phyloP scores from a whole-genome alignment of 768 basidiomycete species.

The Tylopilus rubrobrunneus region DNA sequence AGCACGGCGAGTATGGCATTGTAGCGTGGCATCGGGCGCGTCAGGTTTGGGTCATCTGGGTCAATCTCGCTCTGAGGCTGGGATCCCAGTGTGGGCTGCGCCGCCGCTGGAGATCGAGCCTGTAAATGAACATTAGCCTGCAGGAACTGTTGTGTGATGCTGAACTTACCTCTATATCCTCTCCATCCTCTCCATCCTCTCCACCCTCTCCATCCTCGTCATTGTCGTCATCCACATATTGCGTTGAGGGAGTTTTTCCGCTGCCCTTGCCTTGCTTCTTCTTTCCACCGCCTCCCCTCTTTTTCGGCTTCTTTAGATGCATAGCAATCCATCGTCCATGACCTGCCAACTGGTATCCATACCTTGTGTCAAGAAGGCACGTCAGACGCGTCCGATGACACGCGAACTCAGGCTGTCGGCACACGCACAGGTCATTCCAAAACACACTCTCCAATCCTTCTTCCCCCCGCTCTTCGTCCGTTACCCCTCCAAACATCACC shows the following conservation, averaged over 20 bases:
- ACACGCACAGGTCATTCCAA: conserved; percentile 69
- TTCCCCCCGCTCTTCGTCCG: conserved; percentile 81
- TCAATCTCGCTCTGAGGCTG: conserved; percentile 38
- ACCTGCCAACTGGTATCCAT: conserved; percentile 70
- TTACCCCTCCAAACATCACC: conserved; percentile 84
- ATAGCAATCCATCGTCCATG: conserved; percentile 79
- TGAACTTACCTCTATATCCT: conserved; percentile 9
- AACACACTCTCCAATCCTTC: conserved; percentile 83
- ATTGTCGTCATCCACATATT: conserved; percentile 3
- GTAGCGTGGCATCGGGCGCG: conserved; percentile 69
- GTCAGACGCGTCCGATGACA: neutral
- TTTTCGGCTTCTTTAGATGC: conserved; percentile 63
- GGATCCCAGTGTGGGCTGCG: neutral
- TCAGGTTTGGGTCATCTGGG: conserved; percentile 60
- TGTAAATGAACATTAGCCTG: neutral
- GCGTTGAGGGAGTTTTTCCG: neutral
- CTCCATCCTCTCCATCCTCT: conserved; percentile 17
- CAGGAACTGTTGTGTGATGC: neutral
- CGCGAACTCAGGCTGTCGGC: too few species aligned
- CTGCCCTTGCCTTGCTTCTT: conserved; percentile 34
- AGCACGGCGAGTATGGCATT: conserved; percentile 87
- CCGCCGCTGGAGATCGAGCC: neutral
- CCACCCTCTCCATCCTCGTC: too few species aligned
- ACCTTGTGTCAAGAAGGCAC: conserved; percentile 40
- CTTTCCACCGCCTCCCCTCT: conserved; percentile 38